Conservation (phyloP, 306 rosid species). For the Trifolium subterraneum region DNA sequence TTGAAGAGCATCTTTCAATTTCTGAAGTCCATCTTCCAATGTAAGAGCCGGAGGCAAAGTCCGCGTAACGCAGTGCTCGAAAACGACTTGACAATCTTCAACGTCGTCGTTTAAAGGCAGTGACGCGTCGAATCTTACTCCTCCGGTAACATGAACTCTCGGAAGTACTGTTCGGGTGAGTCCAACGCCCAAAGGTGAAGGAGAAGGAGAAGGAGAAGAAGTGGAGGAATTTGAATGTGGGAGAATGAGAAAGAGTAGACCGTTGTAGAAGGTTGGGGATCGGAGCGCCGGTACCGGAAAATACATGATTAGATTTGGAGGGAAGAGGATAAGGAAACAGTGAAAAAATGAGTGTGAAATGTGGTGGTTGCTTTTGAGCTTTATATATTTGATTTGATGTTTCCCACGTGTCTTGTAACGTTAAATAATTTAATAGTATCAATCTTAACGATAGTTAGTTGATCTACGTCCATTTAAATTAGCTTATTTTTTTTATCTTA, state of each 20-base stretch:
- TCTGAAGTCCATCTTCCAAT: conserved; percentile 70
- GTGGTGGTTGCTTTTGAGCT: too few species aligned
- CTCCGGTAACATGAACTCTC: conserved; percentile 34
- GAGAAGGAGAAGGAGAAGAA: neutral
- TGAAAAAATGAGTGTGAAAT: too few species aligned
- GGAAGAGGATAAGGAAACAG: neutral
- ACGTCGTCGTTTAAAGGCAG: conserved; percentile 36
- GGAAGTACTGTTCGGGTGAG: neutral
- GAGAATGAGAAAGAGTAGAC: neutral
- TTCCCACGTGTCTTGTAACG: too few species aligned
- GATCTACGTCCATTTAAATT: too few species aligned
- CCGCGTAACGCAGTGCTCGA: conserved; percentile 73
- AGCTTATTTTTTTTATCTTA: too few species aligned
- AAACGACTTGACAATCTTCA: conserved; percentile 54
- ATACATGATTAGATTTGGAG: neutral
- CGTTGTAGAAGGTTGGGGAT: neutral
- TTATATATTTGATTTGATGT: too few species aligned
- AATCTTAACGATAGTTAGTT: too few species aligned
- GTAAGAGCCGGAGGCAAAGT: conserved; percentile 78
- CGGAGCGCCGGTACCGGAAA: neutral
- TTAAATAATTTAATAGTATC: too few species aligned
- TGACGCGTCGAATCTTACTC: conserved; percentile 49
- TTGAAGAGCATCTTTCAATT: conserved; percentile 64
- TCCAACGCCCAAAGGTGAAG: neutral
- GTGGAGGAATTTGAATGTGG: conserved; percentile 15